Conservation (phyloP, 225 moss, liverwort and hornwort species). For the Bryoerythrophyllum caledonicum region DNA sequence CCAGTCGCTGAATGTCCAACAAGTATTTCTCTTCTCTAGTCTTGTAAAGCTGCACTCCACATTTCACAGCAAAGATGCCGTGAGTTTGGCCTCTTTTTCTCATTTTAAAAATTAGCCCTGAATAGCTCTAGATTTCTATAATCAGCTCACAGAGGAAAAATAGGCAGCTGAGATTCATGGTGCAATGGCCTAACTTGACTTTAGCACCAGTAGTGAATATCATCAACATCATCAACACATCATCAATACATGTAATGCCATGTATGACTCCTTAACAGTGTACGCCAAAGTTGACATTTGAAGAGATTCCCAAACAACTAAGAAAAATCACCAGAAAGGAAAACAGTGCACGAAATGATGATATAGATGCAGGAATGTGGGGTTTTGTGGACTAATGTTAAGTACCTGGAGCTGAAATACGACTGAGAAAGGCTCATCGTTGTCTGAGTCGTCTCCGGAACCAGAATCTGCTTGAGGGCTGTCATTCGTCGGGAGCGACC, state of each 20-base stretch:
- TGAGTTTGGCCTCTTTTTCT: no score
- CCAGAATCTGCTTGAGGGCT: conserved; percentile 25
- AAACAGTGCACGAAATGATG: not conserved
- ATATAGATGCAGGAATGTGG: not conserved
- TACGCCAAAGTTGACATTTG: not conserved
- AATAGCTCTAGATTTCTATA: no score
- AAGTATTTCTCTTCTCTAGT: conserved; percentile 39
- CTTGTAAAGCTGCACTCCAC: conserved; percentile 44
- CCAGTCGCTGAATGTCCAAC: conserved; percentile 44
- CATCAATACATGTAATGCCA: no score
- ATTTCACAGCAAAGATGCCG: not conserved
- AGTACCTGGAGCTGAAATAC: conserved; percentile 41
- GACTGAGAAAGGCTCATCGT: not conserved
- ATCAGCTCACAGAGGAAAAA: no score
- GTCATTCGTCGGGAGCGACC: conserved; percentile 36
- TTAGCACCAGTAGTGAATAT: no score
- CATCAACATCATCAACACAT: no score
- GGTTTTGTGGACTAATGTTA: no score
- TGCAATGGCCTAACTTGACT: no score
- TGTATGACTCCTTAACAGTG: no score
- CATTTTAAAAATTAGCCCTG: no score
- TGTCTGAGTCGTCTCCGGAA: conserved; percentile 7
- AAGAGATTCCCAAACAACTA: not conserved
- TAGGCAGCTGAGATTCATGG: no score
- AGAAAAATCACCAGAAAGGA: not conserved